phyloP scores from a whole-genome alignment of 2,329 filamentous ascomycete species.

The Stagonosporopsis rhizophila region DNA sequence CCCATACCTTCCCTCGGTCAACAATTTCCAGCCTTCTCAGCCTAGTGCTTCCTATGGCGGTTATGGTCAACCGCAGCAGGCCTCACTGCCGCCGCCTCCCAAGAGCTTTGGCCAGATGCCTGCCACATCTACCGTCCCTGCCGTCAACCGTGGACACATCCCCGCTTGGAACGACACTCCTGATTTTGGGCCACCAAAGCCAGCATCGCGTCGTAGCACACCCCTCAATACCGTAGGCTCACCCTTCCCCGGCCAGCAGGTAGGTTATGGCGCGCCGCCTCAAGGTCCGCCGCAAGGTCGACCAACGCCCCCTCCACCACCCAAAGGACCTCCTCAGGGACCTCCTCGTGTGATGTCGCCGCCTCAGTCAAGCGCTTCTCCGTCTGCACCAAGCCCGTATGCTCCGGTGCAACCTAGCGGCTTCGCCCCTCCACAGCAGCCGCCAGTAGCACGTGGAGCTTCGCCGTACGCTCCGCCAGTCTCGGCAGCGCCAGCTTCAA shows the following conservation, averaged over 20 bases:
- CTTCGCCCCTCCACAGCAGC: slow-evolving; percentile 57
- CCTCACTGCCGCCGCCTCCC: slow-evolving; percentile 64
- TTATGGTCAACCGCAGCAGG: slow-evolving; percentile 54
- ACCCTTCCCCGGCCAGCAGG: slow-evolving; percentile 73
- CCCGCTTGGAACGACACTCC: slow-evolving; percentile 96
- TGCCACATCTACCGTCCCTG: slow-evolving; percentile 62
- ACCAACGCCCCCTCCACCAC: slow-evolving; percentile 77
- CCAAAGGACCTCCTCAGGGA: slow-evolving; percentile 69
- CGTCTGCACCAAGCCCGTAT: slow-evolving; percentile 62
- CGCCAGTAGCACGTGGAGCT: slow-evolving; percentile 73
- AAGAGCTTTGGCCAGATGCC: slow-evolving; percentile 73
- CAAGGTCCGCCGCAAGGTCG: slow-evolving; percentile 65
- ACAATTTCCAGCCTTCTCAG: slow-evolving; percentile 40
- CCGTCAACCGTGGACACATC: slow-evolving; percentile 73
- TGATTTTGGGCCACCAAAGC: slow-evolving; percentile 71
- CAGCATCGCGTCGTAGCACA: slow-evolving; percentile 75
- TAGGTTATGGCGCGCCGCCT: slow-evolving; percentile 53
- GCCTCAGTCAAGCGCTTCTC: slow-evolving; percentile 56
- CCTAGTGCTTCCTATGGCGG: slow-evolving; percentile 55
- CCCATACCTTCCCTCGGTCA: slow-evolving; percentile 47
- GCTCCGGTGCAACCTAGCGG: slow-evolving; percentile 60
- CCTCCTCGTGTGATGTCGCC: slow-evolving; percentile 70
- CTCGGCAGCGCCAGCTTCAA: slow-evolving; percentile 65
- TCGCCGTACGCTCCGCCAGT: slow-evolving; percentile 89
- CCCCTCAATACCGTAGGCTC: slow-evolving; percentile 75